Evolutionary conservation across 306 rosid genomes (phyloP).

Genomic region (Malus fusca): DNA sequence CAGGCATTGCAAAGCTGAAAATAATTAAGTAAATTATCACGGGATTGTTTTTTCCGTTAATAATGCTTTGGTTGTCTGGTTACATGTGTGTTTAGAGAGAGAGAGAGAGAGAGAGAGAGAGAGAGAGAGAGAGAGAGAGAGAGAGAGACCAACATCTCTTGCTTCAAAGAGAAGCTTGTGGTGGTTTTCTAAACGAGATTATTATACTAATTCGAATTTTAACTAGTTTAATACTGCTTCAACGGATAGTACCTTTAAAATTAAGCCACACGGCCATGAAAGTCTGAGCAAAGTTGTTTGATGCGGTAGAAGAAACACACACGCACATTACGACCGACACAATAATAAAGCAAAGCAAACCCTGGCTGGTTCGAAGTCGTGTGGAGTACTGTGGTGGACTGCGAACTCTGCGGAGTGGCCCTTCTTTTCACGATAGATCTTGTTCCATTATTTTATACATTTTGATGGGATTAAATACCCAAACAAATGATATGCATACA

Average conservation of each 20-base stretch:
- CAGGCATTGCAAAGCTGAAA: not conserved
- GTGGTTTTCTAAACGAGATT: constrained; percentile 11
- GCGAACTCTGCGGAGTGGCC: constrained; percentile 30
- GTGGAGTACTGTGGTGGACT: constrained; percentile 9
- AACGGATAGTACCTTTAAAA: constrained; percentile 1
- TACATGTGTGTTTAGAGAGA: not conserved
- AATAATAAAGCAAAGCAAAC: constrained; percentile 33
- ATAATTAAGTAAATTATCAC: not conserved
- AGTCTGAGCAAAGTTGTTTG: constrained; percentile 56
- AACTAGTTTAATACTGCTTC: not conserved
- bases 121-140: no score
- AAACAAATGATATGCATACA: constrained; percentile 8
- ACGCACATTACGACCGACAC: constrained; percentile 49
- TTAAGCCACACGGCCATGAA: constrained; percentile 24
- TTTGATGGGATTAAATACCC: constrained; percentile 12
- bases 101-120: no score
- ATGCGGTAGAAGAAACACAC: constrained; percentile 22
- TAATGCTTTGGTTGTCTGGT: not conserved
- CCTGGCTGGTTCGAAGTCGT: constrained; percentile 27
- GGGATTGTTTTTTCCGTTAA: not conserved
- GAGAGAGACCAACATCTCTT: constrained; percentile 72
- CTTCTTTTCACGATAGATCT: constrained; percentile 61
- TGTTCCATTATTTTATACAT: not conserved
- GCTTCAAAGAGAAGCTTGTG: constrained; percentile 56
- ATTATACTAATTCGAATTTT: not conserved